Percentiles rank a stretch among this genome's conserved stretches.
Conservation (phyloP, 768 basidiomycete species). For the Suillus weaverae region DNA sequence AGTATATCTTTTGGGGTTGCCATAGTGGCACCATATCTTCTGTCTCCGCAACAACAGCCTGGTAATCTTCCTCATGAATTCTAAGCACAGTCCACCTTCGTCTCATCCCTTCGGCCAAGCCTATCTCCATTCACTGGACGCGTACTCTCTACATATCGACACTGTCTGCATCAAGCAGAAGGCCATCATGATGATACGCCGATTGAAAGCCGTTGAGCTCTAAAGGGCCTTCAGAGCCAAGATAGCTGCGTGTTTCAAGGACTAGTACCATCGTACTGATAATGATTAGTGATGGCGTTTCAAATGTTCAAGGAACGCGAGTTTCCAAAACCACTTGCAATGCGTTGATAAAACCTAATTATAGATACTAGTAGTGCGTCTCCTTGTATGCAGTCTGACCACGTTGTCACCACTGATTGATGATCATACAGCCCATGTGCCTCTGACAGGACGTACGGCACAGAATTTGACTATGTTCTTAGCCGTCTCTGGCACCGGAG, state of each 20-base stretch:
- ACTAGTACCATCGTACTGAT: not conserved
- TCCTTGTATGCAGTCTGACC: too few species aligned
- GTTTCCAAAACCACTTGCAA: not conserved
- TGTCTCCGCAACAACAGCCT: conserved; percentile 10
- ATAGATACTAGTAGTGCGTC: not conserved
- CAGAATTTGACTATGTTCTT: not conserved
- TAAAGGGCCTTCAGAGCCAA: not conserved
- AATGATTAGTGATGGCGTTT: not conserved
- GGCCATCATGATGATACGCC: conserved; percentile 53
- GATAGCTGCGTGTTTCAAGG: not conserved
- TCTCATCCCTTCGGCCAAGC: conserved; percentile 77
- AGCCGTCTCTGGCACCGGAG: not conserved
- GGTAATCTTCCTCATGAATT: conserved; percentile 42
- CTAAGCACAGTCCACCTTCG: conserved; percentile 80
- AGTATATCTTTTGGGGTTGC: conserved; percentile 21
- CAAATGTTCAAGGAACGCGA: not conserved
- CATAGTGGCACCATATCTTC: conserved; percentile 15
- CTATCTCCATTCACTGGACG: conserved; percentile 74
- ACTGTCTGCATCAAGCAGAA: conserved; percentile 72
- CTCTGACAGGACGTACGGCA: too few species aligned
- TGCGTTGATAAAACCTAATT: not conserved
- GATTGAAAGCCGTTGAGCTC: conserved; percentile 57
- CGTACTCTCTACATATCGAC: conserved; percentile 79
- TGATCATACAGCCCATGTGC: too few species aligned
- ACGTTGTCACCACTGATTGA: too few species aligned